phyloP scores from a whole-genome alignment of 2,329 filamentous ascomycete genomes.

The Claviceps citrina region DNA sequence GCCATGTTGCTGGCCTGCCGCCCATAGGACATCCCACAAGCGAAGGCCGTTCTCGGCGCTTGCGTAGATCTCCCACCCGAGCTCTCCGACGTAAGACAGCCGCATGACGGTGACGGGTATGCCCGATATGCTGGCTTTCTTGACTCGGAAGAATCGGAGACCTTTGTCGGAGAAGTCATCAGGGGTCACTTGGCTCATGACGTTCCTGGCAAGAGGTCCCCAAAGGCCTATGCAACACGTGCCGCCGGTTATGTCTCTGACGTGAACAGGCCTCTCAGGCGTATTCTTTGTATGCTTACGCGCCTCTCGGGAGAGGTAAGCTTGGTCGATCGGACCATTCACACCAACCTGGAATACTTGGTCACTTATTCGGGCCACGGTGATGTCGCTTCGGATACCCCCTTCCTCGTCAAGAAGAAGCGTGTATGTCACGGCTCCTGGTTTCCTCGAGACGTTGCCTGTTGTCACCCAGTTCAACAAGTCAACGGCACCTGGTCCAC shows the following conservation, averaged over 20 bases:
- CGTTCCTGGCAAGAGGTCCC: constrained; percentile 39
- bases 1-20: constrained; percentile 37
- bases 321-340: constrained; percentile 38
- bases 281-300: constrained; percentile 26
- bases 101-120: constrained; percentile 41
- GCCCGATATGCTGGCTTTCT: constrained; percentile 32
- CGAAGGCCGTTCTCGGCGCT: constrained; percentile 41
- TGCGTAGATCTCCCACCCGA: constrained; percentile 47
- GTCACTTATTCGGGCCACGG: constrained; percentile 34
- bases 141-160: constrained; percentile 35
- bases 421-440: constrained; percentile 39
- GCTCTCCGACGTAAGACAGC: constrained; percentile 45
- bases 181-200: constrained; percentile 28
- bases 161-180: constrained; percentile 31
- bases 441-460: constrained; percentile 29
- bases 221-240: constrained; percentile 48
- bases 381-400: constrained; percentile 41
- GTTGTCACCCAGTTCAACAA: constrained; percentile 39
- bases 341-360: constrained; percentile 39
- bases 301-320: constrained; percentile 39
- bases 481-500: constrained; percentile 39
- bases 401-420: constrained; percentile 38
- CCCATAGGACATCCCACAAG: constrained; percentile 43
- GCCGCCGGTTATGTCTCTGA: constrained; percentile 43
- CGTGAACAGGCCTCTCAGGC: constrained; percentile 29